Percentiles rank a stretch among this genome's conserved stretches.
phyloP scores from a whole-genome alignment of 306 rosid species.

The Fragaria ananassa region DNA sequence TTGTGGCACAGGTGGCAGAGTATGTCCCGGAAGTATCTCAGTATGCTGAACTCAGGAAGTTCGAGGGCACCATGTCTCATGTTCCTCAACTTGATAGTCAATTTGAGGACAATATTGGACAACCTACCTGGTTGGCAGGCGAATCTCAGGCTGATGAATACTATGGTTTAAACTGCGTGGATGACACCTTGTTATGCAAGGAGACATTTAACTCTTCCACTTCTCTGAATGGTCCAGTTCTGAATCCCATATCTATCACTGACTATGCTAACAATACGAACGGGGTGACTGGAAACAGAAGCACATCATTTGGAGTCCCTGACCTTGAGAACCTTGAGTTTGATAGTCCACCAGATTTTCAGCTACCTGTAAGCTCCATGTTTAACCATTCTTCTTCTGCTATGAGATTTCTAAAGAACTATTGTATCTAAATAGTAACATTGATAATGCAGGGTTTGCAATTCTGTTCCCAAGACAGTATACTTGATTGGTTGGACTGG shows the following conservation, averaged over 20 bases:
- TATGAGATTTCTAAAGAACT: constrained; percentile 8
- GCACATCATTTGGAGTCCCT: constrained; percentile 37
- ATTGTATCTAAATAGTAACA: constrained; percentile 12
- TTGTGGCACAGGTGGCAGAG: constrained; percentile 45
- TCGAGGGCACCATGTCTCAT: constrained; percentile 24
- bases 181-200: constrained; percentile 62
- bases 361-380: constrained; percentile 51
- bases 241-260: constrained; percentile 21
- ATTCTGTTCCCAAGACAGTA: constrained; percentile 69
- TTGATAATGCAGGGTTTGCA: constrained; percentile 51
- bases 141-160: constrained; percentile 60
- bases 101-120: constrained; percentile 27
- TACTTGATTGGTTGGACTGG: constrained; percentile 54
- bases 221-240: constrained; percentile 22
- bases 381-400: constrained; percentile 12
- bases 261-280: constrained; percentile 15
- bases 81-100: constrained; percentile 24
- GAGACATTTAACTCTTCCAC: constrained; percentile 50
- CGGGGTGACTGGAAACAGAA: constrained; percentile 22
- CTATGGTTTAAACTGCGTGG: constrained; percentile 36
- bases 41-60: constrained; percentile 19
- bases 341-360: constrained; percentile 79
- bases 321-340: constrained; percentile 63
- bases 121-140: constrained; percentile 59
- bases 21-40: constrained; percentile 24